These are phyloP conservation scores for Aureobasidium sp. DNA, from an alignment of 2,329 filamentous ascomycete species.

Conservation along the genomic window DNA sequence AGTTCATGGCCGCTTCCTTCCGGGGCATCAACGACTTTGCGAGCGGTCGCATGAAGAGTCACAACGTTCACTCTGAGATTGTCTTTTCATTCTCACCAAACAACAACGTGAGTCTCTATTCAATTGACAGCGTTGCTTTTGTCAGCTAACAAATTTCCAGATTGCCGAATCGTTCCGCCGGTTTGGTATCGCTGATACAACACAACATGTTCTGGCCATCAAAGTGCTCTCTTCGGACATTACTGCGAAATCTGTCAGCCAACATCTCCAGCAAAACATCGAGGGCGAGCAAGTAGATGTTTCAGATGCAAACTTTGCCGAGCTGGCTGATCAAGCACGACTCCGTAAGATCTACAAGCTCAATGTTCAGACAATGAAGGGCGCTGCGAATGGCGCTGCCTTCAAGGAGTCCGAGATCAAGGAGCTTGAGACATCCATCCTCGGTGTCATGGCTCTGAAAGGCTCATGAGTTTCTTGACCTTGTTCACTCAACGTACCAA, in stretches of 20 bases:
- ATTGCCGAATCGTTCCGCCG: slow-evolving; percentile 86
- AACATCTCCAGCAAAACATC: slow-evolving; percentile 55
- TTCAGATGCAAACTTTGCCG: slow-evolving; percentile 52
- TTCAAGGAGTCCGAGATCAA: slow-evolving; percentile 14
- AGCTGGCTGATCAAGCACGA: slow-evolving; percentile 55
- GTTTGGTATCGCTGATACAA: slow-evolving; percentile 69
- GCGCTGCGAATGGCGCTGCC: slow-evolving; percentile 27
- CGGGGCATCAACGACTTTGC: slow-evolving; percentile 61
- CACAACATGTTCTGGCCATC: slow-evolving; percentile 65
- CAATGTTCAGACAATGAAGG: slow-evolving; percentile 41
- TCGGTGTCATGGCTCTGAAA: slow-evolving; percentile 71
- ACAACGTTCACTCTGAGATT: slow-evolving; percentile 82
- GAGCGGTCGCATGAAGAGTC: slow-evolving; percentile 58
- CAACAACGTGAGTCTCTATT: slow-evolving; percentile 55
- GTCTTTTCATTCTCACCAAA: slow-evolving; percentile 72
- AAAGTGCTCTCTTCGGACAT: slow-evolving; percentile 54
- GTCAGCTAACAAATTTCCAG: slow-evolving; percentile 37
- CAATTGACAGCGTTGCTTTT: background rate
- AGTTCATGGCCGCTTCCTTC: slow-evolving; percentile 68
- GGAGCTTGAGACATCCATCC: slow-evolving; percentile 58
- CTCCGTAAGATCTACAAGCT: slow-evolving; percentile 85
- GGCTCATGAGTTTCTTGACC: slow-evolving; percentile 36
- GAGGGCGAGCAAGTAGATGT: slow-evolving; percentile 52
- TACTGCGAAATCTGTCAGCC: slow-evolving; percentile 39
- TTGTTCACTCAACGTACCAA: background rate